These are phyloP conservation scores for Gamarada debralockiae DNA, from an alignment of 495 filamentous ascomycete species.

Conservation along the genomic window DNA sequence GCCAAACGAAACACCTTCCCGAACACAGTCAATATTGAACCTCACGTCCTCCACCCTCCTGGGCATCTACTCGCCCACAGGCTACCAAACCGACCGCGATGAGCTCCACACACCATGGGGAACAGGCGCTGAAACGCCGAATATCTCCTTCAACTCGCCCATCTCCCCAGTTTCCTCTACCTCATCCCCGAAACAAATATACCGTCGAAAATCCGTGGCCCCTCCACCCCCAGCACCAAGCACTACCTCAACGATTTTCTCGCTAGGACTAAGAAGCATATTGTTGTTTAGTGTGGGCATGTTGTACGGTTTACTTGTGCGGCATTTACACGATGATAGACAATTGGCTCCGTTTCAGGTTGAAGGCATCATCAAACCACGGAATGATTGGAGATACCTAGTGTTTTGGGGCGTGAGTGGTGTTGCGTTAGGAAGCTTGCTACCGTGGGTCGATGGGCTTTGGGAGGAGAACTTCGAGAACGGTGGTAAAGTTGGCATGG, in stretches of 20 bases:
- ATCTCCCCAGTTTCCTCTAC: not conserved
- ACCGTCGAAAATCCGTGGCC: constrained; percentile 13
- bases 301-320: constrained; percentile 79
- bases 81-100: constrained; percentile 39
- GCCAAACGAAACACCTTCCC: constrained; percentile 37
- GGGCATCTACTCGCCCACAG: constrained; percentile 80
- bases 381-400: constrained; percentile 65
- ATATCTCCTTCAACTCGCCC: not conserved
- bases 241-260: constrained; percentile 16
- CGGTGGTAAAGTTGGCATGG: not conserved
- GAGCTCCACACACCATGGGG: constrained; percentile 57
- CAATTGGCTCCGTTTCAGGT: constrained; percentile 61
- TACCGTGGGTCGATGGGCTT: constrained; percentile 80
- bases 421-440: constrained; percentile 66
- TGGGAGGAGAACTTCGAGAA: not conserved
- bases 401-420: constrained; percentile 78
- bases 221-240: constrained; percentile 23
- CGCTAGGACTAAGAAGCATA: constrained; percentile 39
- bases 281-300: constrained; percentile 80
- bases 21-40: constrained; percentile 77
- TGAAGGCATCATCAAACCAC: constrained; percentile 45
- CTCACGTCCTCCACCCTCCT: constrained; percentile 84
- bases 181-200: constrained; percentile 12
- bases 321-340: constrained; percentile 72
- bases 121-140: constrained; percentile 63